phyloP scores from a whole-genome alignment of 306 rosid genomes.

The Cicer chorassanicum region DNA sequence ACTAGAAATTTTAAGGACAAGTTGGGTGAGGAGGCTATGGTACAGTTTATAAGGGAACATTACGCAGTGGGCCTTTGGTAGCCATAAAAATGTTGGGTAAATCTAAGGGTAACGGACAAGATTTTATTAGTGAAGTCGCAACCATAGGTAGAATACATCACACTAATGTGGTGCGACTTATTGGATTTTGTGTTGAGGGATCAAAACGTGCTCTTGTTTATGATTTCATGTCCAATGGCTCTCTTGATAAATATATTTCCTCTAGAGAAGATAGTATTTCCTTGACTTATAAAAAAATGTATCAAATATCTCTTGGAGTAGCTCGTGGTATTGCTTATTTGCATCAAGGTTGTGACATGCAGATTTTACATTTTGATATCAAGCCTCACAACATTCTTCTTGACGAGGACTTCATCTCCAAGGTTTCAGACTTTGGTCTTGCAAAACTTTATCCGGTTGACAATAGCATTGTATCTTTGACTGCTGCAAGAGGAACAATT shows the following conservation, averaged over 20 bases:
- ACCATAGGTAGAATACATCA: conserved; percentile 48
- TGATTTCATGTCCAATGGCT: conserved; percentile 45
- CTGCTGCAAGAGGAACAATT: conserved; percentile 31
- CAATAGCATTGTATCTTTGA: conserved; percentile 14
- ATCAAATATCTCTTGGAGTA: conserved; percentile 43
- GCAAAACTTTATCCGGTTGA: conserved; percentile 25
- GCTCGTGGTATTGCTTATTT: conserved; percentile 44
- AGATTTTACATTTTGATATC: conserved; percentile 49
- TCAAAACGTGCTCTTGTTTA: conserved; percentile 39
- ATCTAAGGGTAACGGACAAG: conserved; percentile 38
- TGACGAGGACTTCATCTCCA: conserved; percentile 30
- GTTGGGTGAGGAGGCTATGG: conserved; percentile 38
- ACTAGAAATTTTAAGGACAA: conserved; percentile 4
- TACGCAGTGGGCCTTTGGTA: conserved; percentile 29
- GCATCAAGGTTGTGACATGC: conserved; percentile 46
- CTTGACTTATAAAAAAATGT: not conserved
- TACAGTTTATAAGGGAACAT: conserved; percentile 38
- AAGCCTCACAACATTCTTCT: conserved; percentile 50
- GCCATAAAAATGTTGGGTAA: conserved; percentile 42
- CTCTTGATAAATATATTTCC: conserved; percentile 43
- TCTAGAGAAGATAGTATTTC: not conserved
- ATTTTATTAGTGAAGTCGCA: conserved; percentile 42
- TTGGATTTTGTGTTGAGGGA: conserved; percentile 41
- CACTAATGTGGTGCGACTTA: conserved; percentile 35
- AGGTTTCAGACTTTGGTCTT: conserved; percentile 47